phyloP scores from a whole-genome alignment of 2,329 filamentous ascomycete genomes.

The Pseudogymnoascus sp. region DNA sequence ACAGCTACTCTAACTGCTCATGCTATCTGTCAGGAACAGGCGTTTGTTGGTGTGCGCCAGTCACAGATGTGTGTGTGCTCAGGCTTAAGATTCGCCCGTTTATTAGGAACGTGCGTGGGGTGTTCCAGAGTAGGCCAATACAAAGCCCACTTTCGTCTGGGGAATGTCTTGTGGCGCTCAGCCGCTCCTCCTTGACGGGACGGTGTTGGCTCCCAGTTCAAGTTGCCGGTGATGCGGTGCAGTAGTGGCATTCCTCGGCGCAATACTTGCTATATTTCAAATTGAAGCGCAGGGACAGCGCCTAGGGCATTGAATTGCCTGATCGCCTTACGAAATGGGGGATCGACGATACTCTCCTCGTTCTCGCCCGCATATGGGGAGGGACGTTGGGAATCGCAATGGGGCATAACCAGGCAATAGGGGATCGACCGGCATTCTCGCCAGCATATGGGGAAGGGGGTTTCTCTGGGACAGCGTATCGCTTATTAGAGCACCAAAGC shows the following conservation, averaged over 20 bases:
- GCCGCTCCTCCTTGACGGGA: background rate
- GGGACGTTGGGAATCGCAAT: background rate
- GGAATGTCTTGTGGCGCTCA: background rate
- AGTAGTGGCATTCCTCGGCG: background rate
- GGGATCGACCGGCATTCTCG: background rate
- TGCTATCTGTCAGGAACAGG: background rate
- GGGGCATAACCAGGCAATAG: background rate
- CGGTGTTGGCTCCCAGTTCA: background rate
- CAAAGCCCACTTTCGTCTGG: background rate
- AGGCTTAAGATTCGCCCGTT: background rate
- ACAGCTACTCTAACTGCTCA: background rate
- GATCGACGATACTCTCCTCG: background rate
- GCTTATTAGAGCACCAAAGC: background rate
- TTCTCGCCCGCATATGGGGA: background rate
- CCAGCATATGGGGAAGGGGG: background rate
- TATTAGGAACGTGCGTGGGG: background rate
- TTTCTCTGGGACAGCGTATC: background rate
- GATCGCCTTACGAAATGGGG: background rate
- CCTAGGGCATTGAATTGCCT: background rate
- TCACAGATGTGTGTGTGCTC: too few species aligned
- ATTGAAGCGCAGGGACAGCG: background rate
- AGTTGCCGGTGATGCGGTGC: background rate
- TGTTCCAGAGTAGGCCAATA: background rate
- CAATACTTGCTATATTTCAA: background rate
- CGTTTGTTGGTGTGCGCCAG: background rate